Evolutionary conservation across 2,329 filamentous ascomycete species (phyloP), one percentile per base, ranked within the genome.

Genomic region (Coleophoma crateriformis): DNA sequence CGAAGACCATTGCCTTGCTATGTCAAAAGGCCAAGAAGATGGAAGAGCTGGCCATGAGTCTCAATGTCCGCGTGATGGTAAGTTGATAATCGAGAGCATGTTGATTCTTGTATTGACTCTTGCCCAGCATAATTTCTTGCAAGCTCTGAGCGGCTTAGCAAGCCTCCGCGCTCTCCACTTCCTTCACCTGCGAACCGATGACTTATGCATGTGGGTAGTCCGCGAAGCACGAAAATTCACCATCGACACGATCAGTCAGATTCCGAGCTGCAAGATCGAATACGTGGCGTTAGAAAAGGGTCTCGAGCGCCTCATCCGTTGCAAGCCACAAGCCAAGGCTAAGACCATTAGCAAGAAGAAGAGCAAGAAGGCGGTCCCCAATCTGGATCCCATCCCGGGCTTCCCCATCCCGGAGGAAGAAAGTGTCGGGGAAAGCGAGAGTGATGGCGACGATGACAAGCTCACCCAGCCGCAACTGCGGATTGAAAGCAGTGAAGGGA

Each of bases 151-250:
- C 1, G 71, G 71, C 2, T 61, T 80, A 5, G 57, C 60, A 13
- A 74, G 67, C 12, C 73, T 84, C 5, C 72, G 74, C 13, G 81
- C 78, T 4, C 67, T 84, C 32, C 77, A 82, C 51, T 73, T 81
- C 14, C 64, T 79, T 37, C 70, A 69, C 33, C 76, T 83, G 51
- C 72, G 76, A 15, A 76, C 74, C 51, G 75, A 79, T 33, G 78
- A 82, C 54, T 76, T 75, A 0, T 82, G 78, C 50, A 67, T 75
- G 13, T 79, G 73, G 67, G 75, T 82, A 7, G 73, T 78, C 65
- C 70, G 72, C 15, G 79, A 84, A 64, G 76, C 77, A 2, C 71
- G 76, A 38, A 72, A 71, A n/a, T 84, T 84, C 59, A 71, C 80
- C 27, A 70, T 81, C 10, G 81, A 85, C 60, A 78, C 71, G 33